Evolutionary conservation across 257 asterid species (phyloP), one percentile per base, ranked within the genome.

Genomic region (Schizonepeta tenuifolia): DNA sequence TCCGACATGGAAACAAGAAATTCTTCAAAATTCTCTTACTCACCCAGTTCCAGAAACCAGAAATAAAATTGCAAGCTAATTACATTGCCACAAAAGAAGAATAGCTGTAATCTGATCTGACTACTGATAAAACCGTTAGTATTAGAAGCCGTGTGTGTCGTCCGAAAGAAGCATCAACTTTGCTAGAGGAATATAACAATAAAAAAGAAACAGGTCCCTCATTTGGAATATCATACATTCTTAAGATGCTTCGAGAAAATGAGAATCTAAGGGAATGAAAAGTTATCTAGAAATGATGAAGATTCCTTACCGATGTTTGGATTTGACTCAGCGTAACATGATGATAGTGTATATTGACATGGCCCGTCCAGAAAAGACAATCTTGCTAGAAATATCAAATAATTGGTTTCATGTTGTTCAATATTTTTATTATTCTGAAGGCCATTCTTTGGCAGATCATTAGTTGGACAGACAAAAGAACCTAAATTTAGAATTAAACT

Each of bases 311-410:
- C 43, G 6, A 12, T 28, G 26, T 11, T 69, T 55, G 59, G 18
- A 33, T 14, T 38, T 33, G 70, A 67, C 65, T 68, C 46, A 21
- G n/a, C n/a, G n/a, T n/a, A n/a, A 60, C n/a, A 20, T 5, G 31
- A 10, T 35, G 49, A 36, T 36, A 18, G 36, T 47, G 72, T n/a
- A 41, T 20, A 8, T 65, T 66, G 62, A 44, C 73, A 66, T 56
- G 53, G 31, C 57, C 74, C 35, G 21, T 66, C 74, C 54, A 46
- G 11, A 47, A 31, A 58, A 17, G 63, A 36, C 69, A 44, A 47
- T 35, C 60, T 31, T 17, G 18, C 26, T 40, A 57, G 49, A 2
- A 11, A 50, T 9, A 40, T 28, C 36, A 44, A 46, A 17, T 6
- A 12, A 8, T 53, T 67, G 21, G 20, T 36, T 65, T 50, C 44